Evolutionary conservation across 345 rosid genomes (phyloP).

Genomic region (Syzygium jambos): DNA sequence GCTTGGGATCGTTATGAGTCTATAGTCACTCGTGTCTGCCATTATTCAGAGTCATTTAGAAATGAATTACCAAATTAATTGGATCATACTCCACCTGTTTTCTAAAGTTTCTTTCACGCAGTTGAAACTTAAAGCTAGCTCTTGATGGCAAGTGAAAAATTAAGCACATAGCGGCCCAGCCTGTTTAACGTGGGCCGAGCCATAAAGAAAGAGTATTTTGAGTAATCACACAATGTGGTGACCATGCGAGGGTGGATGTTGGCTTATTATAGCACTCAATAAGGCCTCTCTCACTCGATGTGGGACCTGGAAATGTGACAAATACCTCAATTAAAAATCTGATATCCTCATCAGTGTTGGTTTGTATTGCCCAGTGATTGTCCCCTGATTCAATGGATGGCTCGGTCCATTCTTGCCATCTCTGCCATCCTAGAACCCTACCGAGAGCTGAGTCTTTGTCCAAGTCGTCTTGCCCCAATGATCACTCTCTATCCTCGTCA

Average conservation of each 20-base stretch:
- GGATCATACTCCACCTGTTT: neutral
- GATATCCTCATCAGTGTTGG: neutral
- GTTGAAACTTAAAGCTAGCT: neutral
- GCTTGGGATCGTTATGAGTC: neutral
- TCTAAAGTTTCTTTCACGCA: neutral
- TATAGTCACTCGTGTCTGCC: neutral
- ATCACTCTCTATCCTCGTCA: neutral
- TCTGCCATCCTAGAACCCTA: neutral
- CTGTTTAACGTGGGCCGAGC: neutral
- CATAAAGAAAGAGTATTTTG: neutral
- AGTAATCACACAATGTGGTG: neutral
- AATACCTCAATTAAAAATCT: neutral
- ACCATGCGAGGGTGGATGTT: neutral
- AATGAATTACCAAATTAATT: neutral
- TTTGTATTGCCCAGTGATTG: neutral
- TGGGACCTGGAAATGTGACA: neutral
- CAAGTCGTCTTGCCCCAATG: neutral
- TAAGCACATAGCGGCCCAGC: neutral
- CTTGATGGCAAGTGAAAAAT: neutral
- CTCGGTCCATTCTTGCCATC: neutral
- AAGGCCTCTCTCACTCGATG: neutral
- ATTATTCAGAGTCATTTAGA: neutral
- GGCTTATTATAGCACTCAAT: neutral
- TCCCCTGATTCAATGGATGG: neutral
- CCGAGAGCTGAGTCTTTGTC: neutral